These are phyloP conservation scores for Phytophthora tubulina DNA, from an alignment of 352 stramenopile genomes.

Conservation along the genomic window DNA sequence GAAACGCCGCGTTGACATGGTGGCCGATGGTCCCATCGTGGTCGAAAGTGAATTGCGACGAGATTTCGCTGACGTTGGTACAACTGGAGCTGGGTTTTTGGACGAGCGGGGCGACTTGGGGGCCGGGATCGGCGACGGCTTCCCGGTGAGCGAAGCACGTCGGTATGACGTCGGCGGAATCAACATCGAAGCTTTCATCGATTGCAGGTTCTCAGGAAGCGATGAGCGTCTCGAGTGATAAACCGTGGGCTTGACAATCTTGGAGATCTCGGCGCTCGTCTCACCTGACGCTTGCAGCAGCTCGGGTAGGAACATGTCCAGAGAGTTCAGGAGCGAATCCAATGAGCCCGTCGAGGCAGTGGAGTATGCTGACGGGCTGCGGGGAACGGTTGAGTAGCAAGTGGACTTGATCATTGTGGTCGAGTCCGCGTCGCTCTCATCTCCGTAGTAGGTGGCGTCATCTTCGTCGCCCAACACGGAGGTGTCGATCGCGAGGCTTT, in stretches of 20 bases:
- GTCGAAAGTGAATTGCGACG: slow-evolving; percentile 26
- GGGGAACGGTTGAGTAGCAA: slow-evolving; percentile 23
- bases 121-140: background rate
- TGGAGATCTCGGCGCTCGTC: slow-evolving; percentile 11
- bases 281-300: slow-evolving; percentile 26
- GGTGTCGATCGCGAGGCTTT: slow-evolving; percentile 26
- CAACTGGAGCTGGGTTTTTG: background rate
- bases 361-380: slow-evolving; percentile 42
- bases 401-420: slow-evolving; percentile 14
- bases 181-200: slow-evolving; percentile 21
- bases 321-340: slow-evolving; percentile 42
- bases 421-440: slow-evolving; percentile 26
- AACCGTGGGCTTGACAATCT: slow-evolving; percentile 10
- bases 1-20: slow-evolving; percentile 23
- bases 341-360: slow-evolving; percentile 46
- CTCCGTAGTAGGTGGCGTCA: slow-evolving; percentile 23
- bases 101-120: slow-evolving; percentile 20
- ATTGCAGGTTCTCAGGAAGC: slow-evolving; percentile 15
- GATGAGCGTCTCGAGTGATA: slow-evolving; percentile 28
- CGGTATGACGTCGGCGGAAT: slow-evolving; percentile 13
- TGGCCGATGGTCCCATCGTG: background rate
- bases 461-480: slow-evolving; percentile 14
- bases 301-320: slow-evolving; percentile 39
- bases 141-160: slow-evolving; percentile 14
- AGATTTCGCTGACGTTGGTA: slow-evolving; percentile 3